Base-by-base conservation (phyloP, 768 basidiomycete species). In the Pleurotus salmoneostramineus region DNA sequence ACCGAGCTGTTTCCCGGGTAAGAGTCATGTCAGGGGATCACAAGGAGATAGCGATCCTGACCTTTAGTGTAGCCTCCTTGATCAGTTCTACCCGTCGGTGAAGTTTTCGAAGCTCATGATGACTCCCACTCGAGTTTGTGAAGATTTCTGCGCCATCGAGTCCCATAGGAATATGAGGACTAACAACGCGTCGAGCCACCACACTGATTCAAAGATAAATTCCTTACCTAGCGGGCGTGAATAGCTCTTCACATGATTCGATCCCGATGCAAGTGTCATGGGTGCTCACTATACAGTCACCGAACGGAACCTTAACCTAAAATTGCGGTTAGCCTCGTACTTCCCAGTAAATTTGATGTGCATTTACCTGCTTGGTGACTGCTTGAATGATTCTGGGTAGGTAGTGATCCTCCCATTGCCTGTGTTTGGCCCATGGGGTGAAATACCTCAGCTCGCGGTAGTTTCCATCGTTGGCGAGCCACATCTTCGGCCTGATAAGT, bases 91-190 rank as follows among this genome's bases (percentile, higher is more conserved):
- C 83, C 5, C 97, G 85, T 6, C 84, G 85, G 66, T 93, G 84
- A 27, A 99, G 81, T 71, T 99, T 99, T n/a, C 97, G 87, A 27
- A 99, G 85, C 68, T 98, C 97, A 66, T 99, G 97, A 68, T 99
- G 97, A 70, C 93, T 96, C 4, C 95, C 97, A 62, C 93, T 95
- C 1, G 97, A 98, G 73, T 99, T 99, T 6, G 96, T 98, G 69
- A 98, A 98, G 50, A 99, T 97, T 72, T 99, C 97, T 6, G 98
- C 96, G 4, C 97, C 97, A 66, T 99, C 96, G 6, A 99, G 83
- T 5, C 96, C 97, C 97, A 98, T 98, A 10, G 88, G 74, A 57
- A 98, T 96, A 68, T 99, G 97, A 4, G 97, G 97, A 60, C 97
- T 99, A 15, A 15, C 21, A 44, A 4, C 59, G 32, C 21, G n/a